phyloP scores from a whole-genome alignment of 1,284 basidiomycete genomes.

The Chalciporus sp. region DNA sequence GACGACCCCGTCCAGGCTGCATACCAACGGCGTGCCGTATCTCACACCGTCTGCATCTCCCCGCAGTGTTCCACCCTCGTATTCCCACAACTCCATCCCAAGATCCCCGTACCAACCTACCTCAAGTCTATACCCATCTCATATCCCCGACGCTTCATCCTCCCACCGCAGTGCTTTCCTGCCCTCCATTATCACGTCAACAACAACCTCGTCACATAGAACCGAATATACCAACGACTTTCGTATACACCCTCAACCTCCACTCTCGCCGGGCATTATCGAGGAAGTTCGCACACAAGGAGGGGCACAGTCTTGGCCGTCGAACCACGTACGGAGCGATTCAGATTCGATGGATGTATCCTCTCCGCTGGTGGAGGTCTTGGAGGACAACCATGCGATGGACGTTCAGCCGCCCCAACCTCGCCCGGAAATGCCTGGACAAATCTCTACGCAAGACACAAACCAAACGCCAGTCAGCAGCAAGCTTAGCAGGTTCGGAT shows the following conservation, averaged over 20 bases:
- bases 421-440: conserved; percentile 37
- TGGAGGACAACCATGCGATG: conserved; percentile 45
- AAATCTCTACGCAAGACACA: conserved; percentile 32
- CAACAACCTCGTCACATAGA: conserved; percentile 35
- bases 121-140: conserved; percentile 34
- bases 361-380: conserved; percentile 45
- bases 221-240: conserved; percentile 40
- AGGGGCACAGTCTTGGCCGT: conserved; percentile 29
- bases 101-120: conserved; percentile 39
- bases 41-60: conserved; percentile 53
- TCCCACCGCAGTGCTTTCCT: conserved; percentile 63
- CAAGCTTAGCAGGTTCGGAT: conserved; percentile 57
- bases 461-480: conserved; percentile 43
- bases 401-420: conserved; percentile 55
- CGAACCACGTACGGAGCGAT: conserved; percentile 40
- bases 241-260: conserved; percentile 32
- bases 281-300: conserved; percentile 41
- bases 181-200: conserved; percentile 41
- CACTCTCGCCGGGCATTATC: conserved; percentile 36
- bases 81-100: conserved; percentile 51
- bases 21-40: conserved; percentile 42
- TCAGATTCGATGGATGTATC: conserved; percentile 67
- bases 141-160: conserved; percentile 50
- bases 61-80: conserved; percentile 60
- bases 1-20: conserved; percentile 39